Conservation (phyloP, 148 eudicot genomes). For the Rhododendron henanense region DNA sequence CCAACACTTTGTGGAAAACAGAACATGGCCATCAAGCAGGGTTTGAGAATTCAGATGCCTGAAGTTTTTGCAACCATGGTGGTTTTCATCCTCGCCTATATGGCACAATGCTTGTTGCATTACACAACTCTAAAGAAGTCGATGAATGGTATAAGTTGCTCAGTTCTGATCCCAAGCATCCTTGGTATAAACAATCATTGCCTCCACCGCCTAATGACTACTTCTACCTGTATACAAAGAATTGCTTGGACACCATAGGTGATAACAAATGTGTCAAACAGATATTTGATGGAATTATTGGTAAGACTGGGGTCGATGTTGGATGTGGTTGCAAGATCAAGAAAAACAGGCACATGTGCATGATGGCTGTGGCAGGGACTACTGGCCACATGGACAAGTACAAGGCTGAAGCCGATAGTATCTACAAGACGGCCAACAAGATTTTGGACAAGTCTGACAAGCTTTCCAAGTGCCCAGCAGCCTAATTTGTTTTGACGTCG, state of each 20-base stretch:
- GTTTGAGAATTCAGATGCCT: background rate
- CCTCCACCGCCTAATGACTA: background rate
- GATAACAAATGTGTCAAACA: background rate
- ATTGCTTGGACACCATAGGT: background rate
- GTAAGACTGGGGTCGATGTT: background rate
- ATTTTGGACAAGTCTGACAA: background rate
- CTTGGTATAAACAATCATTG: background rate
- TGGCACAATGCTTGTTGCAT: background rate
- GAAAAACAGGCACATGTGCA: background rate
- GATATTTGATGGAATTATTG: background rate
- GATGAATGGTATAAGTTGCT: background rate
- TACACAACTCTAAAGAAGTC: background rate
- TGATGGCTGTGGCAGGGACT: background rate
- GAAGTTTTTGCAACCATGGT: background rate
- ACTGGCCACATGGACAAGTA: background rate
- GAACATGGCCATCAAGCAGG: background rate
- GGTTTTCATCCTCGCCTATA: background rate
- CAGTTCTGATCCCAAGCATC: background rate
- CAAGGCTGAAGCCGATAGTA: background rate
- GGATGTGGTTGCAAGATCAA: background rate
- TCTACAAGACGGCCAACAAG: background rate
- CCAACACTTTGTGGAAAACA: background rate
- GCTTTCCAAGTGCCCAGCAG: background rate
- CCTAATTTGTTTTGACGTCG: background rate
- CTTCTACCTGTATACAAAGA: background rate